These are phyloP conservation scores for Russula sp. DNA, from an alignment of 768 basidiomycete genomes.

Conservation along the genomic window DNA sequence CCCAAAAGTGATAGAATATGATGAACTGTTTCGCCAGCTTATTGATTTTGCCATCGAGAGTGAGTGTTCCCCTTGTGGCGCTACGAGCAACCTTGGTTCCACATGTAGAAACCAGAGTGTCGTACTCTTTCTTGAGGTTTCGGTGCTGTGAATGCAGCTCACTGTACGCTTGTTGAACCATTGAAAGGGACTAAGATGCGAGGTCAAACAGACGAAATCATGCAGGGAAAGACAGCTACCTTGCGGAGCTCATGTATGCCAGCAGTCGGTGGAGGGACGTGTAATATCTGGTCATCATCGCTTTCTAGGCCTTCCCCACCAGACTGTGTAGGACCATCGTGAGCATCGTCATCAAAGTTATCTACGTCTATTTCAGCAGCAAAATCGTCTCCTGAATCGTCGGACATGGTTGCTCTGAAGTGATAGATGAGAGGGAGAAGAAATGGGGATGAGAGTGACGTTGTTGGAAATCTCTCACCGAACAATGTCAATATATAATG, in stretches of 20 bases:
- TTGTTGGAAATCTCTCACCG: no score
- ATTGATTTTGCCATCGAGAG: not conserved
- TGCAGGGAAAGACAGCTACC: not conserved
- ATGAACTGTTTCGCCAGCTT: not conserved
- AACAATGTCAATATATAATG: no score
- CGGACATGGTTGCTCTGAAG: no score
- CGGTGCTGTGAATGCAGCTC: not conserved
- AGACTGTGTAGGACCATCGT: no score
- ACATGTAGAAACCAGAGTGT: not conserved
- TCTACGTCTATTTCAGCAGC: no score
- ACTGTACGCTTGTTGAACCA: not conserved
- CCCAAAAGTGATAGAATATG: not conserved
- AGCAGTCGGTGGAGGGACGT: no score
- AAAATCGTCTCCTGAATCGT: no score
- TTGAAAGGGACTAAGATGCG: not conserved
- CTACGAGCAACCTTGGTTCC: not conserved
- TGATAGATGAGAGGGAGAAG: no score
- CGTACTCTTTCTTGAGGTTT: not conserved
- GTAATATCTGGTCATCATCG: no score
- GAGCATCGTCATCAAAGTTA: no score
- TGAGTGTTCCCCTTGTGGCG: not conserved
- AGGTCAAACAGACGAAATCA: not conserved
- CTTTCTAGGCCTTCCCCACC: no score
- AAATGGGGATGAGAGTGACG: no score
- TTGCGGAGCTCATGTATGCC: not conserved